Evolutionary conservation across 768 basidiomycete species (phyloP).

Genomic region (Rhodotorula graminis): DNA sequence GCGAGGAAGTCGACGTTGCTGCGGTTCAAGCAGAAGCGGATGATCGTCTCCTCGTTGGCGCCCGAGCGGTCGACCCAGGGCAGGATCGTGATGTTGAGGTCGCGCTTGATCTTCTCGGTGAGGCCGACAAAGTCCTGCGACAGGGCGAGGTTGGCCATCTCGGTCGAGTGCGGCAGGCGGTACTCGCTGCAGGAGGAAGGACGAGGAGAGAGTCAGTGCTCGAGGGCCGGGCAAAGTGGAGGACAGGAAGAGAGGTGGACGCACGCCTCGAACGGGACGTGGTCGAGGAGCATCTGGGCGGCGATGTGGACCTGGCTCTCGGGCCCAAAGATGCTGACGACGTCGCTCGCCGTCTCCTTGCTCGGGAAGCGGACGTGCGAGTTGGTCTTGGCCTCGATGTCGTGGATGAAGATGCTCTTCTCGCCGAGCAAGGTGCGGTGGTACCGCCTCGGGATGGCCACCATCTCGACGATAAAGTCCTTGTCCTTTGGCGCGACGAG

Average conservation of each 20-base stretch:
- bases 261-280: slow-evolving; percentile 63
- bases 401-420: slow-evolving; percentile 92
- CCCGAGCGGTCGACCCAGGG: slow-evolving; percentile 63
- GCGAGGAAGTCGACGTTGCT: slow-evolving; percentile 90
- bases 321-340: slow-evolving; percentile 93
- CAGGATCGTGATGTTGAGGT: slow-evolving; percentile 82
- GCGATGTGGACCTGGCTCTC: slow-evolving; percentile 96
- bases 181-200: slow-evolving; percentile 25
- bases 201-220: not conserved
- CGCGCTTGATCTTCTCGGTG: slow-evolving; percentile 84
- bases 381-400: slow-evolving; percentile 95
- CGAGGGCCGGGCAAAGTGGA: no score
- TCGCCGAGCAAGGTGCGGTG: slow-evolving; percentile 92
- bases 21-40: slow-evolving; percentile 92
- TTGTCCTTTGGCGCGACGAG: slow-evolving; percentile 97
- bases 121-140: slow-evolving; percentile 81
- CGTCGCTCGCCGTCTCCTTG: slow-evolving; percentile 88
- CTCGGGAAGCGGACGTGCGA: slow-evolving; percentile 83
- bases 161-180: slow-evolving; percentile 68
- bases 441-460: slow-evolving; percentile 88
- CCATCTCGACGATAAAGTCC: slow-evolving; percentile 88
- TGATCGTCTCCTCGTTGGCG: slow-evolving; percentile 66
- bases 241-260: not conserved
- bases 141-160: slow-evolving; percentile 67
- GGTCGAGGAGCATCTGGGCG: slow-evolving; percentile 90